These are phyloP conservation scores for Trichoderma reesei DNA, from an alignment of 495 filamentous ascomycete species.

Conservation along the genomic window DNA sequence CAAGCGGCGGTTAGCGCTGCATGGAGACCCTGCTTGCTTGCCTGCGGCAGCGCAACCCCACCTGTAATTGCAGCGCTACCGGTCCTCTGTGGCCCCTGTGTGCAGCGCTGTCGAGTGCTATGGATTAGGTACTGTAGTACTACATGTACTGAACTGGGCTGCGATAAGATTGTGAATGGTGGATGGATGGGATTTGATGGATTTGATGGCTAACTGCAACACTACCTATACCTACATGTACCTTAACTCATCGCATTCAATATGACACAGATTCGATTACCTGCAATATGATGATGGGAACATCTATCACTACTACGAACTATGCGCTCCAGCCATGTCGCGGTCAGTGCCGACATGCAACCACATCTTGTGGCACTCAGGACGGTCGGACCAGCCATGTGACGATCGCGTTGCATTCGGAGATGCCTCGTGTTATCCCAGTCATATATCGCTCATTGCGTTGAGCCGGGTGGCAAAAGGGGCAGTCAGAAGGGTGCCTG, in stretches of 20 bases:
- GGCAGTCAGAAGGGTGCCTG: neutral
- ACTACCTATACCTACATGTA: too few relatives aligned
- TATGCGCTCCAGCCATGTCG: neutral
- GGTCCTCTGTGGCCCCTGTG: neutral
- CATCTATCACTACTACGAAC: too few relatives aligned
- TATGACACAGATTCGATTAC: neutral
- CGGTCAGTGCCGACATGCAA: neutral
- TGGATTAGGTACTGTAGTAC: neutral
- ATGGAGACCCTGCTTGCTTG: neutral
- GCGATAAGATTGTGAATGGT: too few relatives aligned
- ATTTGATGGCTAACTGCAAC: too few relatives aligned
- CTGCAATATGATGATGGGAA: too few relatives aligned
- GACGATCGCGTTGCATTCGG: slow-evolving; percentile 4
- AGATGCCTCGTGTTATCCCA: neutral
- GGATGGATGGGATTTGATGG: too few relatives aligned
- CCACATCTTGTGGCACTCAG: neutral
- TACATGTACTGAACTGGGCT: neutral
- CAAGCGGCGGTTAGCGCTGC: neutral
- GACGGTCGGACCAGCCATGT: neutral
- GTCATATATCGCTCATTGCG: neutral
- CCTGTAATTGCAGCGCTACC: too few relatives aligned
- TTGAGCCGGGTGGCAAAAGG: too few relatives aligned
- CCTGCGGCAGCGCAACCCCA: slow-evolving; percentile 2
- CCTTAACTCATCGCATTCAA: neutral
- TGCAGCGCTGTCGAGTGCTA: neutral